These are phyloP conservation scores for Phytophthora ramorum DNA, from an alignment of 352 stramenopile species.

Conservation along the genomic window DNA sequence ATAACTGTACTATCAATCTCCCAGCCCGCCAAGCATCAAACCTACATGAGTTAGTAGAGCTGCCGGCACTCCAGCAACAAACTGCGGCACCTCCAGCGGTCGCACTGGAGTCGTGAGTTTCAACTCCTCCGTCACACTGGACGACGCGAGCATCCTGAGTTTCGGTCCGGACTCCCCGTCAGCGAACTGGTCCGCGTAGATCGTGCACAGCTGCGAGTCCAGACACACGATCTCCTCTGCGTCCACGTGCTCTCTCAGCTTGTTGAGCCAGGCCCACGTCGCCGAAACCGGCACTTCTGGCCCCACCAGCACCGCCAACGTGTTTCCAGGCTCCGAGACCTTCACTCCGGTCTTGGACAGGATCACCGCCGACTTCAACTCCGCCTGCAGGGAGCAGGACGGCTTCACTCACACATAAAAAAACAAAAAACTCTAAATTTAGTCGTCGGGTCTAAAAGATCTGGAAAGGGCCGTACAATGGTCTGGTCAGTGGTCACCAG, in stretches of 20 bases:
- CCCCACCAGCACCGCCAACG: conserved; percentile 48
- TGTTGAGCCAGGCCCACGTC: conserved; percentile 61
- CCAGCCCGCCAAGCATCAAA: background rate
- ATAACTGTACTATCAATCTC: background rate
- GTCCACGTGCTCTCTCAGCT: conserved; percentile 47
- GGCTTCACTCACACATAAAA: conserved; percentile 20
- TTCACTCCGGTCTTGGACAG: conserved; percentile 48
- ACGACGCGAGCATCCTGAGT: conserved; percentile 57
- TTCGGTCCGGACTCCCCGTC: conserved; percentile 39
- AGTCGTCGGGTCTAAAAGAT: background rate
- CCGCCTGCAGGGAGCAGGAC: conserved; percentile 26
- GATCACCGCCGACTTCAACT: conserved; percentile 30
- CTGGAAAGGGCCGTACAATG: conserved; percentile 39
- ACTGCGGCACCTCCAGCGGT: conserved; percentile 63
- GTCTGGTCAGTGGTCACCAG: conserved; percentile 58
- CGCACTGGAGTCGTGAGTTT: conserved; percentile 45
- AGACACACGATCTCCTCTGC: conserved; percentile 62
- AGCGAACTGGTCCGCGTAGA: conserved; percentile 53
- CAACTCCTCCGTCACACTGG: conserved; percentile 32
- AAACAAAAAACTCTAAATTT: conserved; percentile 1
- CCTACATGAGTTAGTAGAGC: conserved; percentile 67
- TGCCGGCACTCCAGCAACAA: conserved; percentile 56
- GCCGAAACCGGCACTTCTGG: conserved; percentile 48
- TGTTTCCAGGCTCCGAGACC: conserved; percentile 41
- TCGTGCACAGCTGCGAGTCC: conserved; percentile 61